phyloP scores from a whole-genome alignment of 1,284 basidiomycete species.

The Puccinia sorghi region DNA sequence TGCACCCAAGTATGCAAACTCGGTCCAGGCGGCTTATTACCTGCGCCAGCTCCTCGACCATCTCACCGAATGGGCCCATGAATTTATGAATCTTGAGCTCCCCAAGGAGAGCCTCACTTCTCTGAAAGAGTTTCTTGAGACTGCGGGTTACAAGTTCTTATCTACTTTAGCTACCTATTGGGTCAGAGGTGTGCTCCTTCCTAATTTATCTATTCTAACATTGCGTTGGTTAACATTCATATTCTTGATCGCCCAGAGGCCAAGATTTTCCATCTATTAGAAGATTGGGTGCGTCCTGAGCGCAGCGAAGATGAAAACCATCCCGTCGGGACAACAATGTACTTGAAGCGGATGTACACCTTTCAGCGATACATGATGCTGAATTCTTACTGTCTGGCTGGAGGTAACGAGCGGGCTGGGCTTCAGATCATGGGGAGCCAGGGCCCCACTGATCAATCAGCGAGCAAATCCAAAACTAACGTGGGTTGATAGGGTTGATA shows the following conservation, averaged over 20 bases:
- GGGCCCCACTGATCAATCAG: not conserved
- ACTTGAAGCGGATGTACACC: constrained; percentile 72
- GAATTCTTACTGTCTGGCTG: constrained; percentile 77
- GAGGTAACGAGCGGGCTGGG: constrained; percentile 65
- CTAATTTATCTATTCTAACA: not conserved
- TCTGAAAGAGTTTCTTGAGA: constrained; percentile 74
- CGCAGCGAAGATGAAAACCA: constrained; percentile 42
- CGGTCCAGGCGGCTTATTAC: constrained; percentile 79
- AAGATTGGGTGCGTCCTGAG: constrained; percentile 70
- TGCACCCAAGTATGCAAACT: constrained; percentile 75
- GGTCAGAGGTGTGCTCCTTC: constrained; percentile 69
- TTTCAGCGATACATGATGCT: constrained; percentile 82
- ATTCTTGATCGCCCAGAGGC: constrained; percentile 67
- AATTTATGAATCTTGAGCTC: constrained; percentile 78
- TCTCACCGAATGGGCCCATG: constrained; percentile 79
- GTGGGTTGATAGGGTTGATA: not conserved
- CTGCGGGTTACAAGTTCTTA: constrained; percentile 81
- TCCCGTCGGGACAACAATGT: constrained; percentile 60
- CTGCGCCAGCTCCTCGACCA: constrained; percentile 77
- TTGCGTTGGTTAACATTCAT: not conserved
- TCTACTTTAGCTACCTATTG: constrained; percentile 78
- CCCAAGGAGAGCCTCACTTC: constrained; percentile 70
- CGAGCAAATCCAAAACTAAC: constrained; percentile 13
- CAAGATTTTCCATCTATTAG: constrained; percentile 76
- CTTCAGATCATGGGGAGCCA: constrained; percentile 28